Percentiles rank a stretch among this genome's conserved stretches.
Conservation (phyloP, 208 protist genomes). For the Crithidia expoeki region DNA sequence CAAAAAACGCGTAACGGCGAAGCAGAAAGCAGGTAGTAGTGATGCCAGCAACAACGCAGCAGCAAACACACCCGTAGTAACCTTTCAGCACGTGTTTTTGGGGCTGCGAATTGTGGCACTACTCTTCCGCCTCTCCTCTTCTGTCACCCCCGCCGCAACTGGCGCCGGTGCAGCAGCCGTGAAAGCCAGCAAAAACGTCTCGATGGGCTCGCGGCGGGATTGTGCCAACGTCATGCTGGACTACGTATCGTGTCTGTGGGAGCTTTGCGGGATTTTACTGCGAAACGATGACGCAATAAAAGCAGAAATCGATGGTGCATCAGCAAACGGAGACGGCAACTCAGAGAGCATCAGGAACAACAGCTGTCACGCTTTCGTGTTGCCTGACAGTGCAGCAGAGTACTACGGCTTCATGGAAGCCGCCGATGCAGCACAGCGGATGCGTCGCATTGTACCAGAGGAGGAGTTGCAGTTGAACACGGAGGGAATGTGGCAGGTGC, state of each 20-base stretch:
- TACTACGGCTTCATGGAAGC: constrained; percentile 55
- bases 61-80: not conserved
- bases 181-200: constrained; percentile 8
- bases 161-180: constrained; percentile 1
- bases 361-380: constrained; percentile 7
- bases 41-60: not conserved
- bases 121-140: constrained; percentile 20
- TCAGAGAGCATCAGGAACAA: not conserved
- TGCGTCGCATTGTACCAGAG: constrained; percentile 21
- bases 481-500: constrained; percentile 48
- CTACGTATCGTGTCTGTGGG: constrained; percentile 76
- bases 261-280: constrained; percentile 24
- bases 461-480: constrained; percentile 61
- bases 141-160: not conserved
- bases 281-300: not conserved
- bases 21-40: not conserved
- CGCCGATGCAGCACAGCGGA: constrained; percentile 25
- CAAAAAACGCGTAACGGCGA: not conserved
- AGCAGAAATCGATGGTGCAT: no score
- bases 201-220: constrained; percentile 34
- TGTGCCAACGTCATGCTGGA: constrained; percentile 61
- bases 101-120: constrained; percentile 33
- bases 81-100: constrained; percentile 33
- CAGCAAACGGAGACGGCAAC: not conserved
- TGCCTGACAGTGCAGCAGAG: constrained; percentile 34